Percentiles rank a stretch among this genome's conserved stretches.
phyloP scores from a whole-genome alignment of 306 rosid genomes.

The Cicer cuneatum region DNA sequence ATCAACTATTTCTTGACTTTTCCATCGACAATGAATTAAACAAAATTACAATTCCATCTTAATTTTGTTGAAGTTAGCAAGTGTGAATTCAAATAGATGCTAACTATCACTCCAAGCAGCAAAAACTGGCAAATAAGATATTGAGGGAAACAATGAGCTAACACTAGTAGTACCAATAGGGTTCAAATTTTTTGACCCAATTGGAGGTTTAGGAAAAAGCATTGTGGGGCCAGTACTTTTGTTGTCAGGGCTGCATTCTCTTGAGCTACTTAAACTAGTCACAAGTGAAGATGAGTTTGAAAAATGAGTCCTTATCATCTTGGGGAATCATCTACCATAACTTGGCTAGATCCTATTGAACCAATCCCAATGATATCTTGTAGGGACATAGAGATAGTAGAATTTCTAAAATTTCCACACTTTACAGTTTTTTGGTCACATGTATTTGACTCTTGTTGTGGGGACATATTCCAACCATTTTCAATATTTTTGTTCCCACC shows the following conservation, averaged over 20 bases:
- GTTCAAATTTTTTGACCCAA: conserved; percentile 52
- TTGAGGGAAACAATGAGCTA: conserved; percentile 66
- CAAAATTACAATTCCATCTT: neutral
- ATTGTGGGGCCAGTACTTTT: conserved; percentile 53
- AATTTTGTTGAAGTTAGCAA: neutral
- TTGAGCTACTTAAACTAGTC: conserved; percentile 78
- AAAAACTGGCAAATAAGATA: conserved; percentile 75
- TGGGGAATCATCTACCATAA: conserved; percentile 25
- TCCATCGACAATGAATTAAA: neutral
- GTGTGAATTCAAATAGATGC: neutral
- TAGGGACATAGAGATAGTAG: conserved; percentile 58
- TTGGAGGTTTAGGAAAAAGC: conserved; percentile 58
- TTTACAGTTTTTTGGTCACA: conserved; percentile 48
- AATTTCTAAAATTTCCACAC: conserved; percentile 50
- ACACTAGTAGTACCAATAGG: conserved; percentile 41
- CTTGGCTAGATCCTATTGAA: conserved; percentile 53
- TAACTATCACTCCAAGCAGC: conserved; percentile 80
- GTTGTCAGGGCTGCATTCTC: conserved; percentile 74
- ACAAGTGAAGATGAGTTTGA: conserved; percentile 74
- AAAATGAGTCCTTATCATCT: conserved; percentile 58
- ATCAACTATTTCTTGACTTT: neutral
- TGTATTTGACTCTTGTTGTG: conserved; percentile 48
- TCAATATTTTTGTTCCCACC: conserved; percentile 29
- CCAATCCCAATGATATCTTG: conserved; percentile 72
- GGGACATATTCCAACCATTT: conserved; percentile 51